phyloP scores from a whole-genome alignment of 257 asterid genomes.

The Striga asiatica region DNA sequence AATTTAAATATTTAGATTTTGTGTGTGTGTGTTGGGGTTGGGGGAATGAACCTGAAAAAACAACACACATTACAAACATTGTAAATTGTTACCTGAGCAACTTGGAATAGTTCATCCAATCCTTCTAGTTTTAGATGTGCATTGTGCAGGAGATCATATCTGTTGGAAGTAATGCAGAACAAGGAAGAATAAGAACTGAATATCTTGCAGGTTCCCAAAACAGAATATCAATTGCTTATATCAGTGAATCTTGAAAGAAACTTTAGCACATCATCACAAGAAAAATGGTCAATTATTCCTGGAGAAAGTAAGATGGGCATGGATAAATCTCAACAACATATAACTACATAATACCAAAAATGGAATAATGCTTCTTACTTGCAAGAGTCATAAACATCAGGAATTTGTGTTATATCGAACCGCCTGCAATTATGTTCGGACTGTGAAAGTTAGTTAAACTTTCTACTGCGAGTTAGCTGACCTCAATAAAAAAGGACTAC shows the following conservation, averaged over 20 bases:
- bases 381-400: slow-evolving; percentile 98
- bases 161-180: slow-evolving; percentile 21
- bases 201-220: slow-evolving; percentile 10
- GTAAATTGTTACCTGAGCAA: slow-evolving; percentile 69
- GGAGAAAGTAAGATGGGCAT: not conserved
- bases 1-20: not conserved
- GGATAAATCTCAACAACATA: not conserved
- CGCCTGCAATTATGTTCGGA: slow-evolving; percentile 53
- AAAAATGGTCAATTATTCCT: slow-evolving; percentile 5
- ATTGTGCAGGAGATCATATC: slow-evolving; percentile 97
- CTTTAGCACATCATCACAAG: slow-evolving; percentile 1
- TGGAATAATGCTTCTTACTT: slow-evolving; percentile 46
- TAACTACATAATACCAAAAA: slow-evolving; percentile 1
- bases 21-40: not conserved
- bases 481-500: not conserved
- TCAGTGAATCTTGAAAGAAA: not conserved
- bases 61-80: slow-evolving; percentile 1
- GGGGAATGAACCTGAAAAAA: slow-evolving; percentile 1
- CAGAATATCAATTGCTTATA: too few species aligned
- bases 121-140: slow-evolving; percentile 82
- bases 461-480: slow-evolving; percentile 2
- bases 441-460: slow-evolving; percentile 18
- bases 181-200: slow-evolving; percentile 17
- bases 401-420: slow-evolving; percentile 92
- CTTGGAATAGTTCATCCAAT: slow-evolving; percentile 74